phyloP scores from a whole-genome alignment of 2,329 filamentous ascomycete species.

The Fusarium buharicum region DNA sequence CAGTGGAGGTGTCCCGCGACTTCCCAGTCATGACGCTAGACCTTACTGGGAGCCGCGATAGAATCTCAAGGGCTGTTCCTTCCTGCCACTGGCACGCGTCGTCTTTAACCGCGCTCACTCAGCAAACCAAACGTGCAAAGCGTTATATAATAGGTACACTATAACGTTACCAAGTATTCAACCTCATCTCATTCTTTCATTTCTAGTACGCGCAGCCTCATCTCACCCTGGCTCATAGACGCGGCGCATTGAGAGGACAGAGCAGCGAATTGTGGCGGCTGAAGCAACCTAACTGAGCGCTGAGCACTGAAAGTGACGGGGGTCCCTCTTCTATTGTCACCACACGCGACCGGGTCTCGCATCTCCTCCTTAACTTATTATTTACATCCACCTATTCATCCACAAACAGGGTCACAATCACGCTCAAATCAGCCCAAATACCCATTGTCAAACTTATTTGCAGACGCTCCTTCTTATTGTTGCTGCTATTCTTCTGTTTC shows the following conservation, averaged over 20 bases:
- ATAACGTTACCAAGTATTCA: neutral
- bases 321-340: conserved; percentile 25
- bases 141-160: too few relatives aligned
- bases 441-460: conserved; percentile 12
- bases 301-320: conserved; percentile 22
- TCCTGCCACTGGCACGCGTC: conserved; percentile 48
- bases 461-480: conserved; percentile 8
- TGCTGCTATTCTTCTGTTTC: conserved; percentile 3
- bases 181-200: conserved; percentile 8
- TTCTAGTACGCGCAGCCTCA: conserved; percentile 18
- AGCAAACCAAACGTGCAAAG: conserved; percentile 15
- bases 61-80: conserved; percentile 45
- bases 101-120: conserved; percentile 34
- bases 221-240: conserved; percentile 18
- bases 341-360: conserved; percentile 39
- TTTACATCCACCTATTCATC: conserved; percentile 33
- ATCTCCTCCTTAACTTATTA: conserved; percentile 42
- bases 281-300: conserved; percentile 13
- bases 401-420: conserved; percentile 12
- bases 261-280: neutral
- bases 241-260: conserved; percentile 21
- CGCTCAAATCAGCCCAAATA: conserved; percentile 9
- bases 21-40: conserved; percentile 44
- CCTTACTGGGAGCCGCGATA: conserved; percentile 46
- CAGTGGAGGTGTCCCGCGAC: conserved; percentile 20